Evolutionary conservation across 257 asterid genomes (phyloP), one percentile per base, ranked within the genome.

Genomic region (Ilex asprella): DNA sequence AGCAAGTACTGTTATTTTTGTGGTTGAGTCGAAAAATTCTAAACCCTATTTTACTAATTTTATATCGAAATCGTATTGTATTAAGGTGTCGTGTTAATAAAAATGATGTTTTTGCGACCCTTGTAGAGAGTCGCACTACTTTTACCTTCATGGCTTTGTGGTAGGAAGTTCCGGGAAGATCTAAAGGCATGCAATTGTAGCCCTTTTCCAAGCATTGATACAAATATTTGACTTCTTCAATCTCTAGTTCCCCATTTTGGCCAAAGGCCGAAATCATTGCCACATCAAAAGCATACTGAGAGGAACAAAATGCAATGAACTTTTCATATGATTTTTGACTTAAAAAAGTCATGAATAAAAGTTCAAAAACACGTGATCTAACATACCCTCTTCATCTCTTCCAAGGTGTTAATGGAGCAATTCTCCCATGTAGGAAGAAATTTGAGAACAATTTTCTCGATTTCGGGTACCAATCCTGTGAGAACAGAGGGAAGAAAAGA

Each of bases 201-300:
- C 95, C 95, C 66, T 77, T 80, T 72, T 87, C 90, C 9, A 85
- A 57, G 2, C 35, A 50, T 2, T 72, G 79, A 59, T 84, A 87
- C 73, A 80, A 62, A 3, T 59, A 12, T 62, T 74, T 79, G 1
- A 84, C 77, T 41, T 82, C 77, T 59, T 67, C 50, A 7, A 79
- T 76, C 63, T 81, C 88, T 11, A 67, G 39, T 41, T 74, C 90
- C 27, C 7, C 12, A 0, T 62, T 60, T 16, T 78, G 64, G 0
- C 87, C 94, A 16, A 87, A 81, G 1, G 78, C 86, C 2, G 90
- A 71, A 2, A 80, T 46, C 72, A 87, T 77, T 2, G 88, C 94
- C 77, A 87, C 95, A 59, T 84, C 94, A 31, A 87, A 87, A 14
- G 95, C 89, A 76, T 76, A 84, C 93, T 87, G 49, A 21, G 2